phyloP scores from a whole-genome alignment of 2,329 filamentous ascomycete species.

The Tolypocladium sp. region DNA sequence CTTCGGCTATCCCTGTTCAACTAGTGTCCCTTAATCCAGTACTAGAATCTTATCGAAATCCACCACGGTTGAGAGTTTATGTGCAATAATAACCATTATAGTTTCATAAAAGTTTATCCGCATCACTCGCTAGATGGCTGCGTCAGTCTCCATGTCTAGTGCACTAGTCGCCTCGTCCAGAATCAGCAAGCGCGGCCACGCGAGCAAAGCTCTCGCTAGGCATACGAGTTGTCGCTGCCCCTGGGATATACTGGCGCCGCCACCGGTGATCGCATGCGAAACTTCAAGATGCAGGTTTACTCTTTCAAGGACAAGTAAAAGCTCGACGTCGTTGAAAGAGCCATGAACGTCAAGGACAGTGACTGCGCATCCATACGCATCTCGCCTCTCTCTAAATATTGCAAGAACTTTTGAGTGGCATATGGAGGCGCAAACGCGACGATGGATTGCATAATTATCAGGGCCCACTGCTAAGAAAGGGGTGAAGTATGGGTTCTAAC shows the following conservation, averaged over 20 bases:
- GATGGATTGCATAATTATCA: neutral
- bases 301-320: neutral
- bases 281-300: neutral
- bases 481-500: neutral
- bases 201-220: neutral
- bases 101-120: neutral
- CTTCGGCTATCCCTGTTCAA: neutral
- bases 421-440: neutral
- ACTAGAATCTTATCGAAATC: neutral
- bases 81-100: neutral
- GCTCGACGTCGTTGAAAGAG: neutral
- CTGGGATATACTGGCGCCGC: neutral
- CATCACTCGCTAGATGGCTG: neutral
- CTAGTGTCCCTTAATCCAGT: neutral
- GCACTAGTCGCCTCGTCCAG: neutral
- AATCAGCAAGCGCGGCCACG: neutral
- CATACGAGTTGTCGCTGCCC: neutral
- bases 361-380: neutral
- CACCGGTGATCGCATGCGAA: neutral
- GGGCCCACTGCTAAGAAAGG: neutral
- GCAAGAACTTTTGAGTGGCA: neutral
- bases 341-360: conserved; percentile 43
- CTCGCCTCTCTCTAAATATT: neutral
- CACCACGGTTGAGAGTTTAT: neutral
- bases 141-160: neutral